A percentile compares a stretch with the other conserved stretches of the same genome.
Evolutionary conservation across 2,329 filamentous ascomycete genomes (phyloP).

Genomic region (Aspergillus ruber): DNA sequence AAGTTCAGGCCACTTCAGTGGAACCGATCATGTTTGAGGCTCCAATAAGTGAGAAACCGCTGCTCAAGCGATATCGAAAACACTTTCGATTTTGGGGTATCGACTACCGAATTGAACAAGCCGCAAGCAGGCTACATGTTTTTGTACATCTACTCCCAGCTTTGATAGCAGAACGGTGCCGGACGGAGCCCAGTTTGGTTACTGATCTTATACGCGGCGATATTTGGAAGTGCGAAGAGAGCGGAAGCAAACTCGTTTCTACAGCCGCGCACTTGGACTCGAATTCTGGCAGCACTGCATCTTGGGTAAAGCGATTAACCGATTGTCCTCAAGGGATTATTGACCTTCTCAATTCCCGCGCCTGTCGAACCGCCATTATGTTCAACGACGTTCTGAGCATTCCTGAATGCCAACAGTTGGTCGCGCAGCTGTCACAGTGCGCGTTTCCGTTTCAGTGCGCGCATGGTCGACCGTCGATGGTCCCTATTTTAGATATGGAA

Average conservation of each 20-base stretch:
- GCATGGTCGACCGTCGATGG: constrained; percentile 45
- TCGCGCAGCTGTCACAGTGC: constrained; percentile 34
- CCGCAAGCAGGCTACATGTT: constrained; percentile 4
- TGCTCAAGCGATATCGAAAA: constrained; percentile 49
- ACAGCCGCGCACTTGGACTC: no score
- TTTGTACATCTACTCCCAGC: constrained; percentile 56
- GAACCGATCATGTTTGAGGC: constrained; percentile 59
- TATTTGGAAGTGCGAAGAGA: constrained; percentile 59
- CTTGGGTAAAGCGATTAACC: constrained; percentile 59
- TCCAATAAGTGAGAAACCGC: constrained; percentile 50
- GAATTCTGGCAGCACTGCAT: neutral
- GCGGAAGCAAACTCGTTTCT: constrained; percentile 9
- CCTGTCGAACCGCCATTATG: constrained; percentile 46
- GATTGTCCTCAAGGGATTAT: constrained; percentile 69
- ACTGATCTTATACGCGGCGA: constrained; percentile 70
- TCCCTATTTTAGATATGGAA: constrained; percentile 36
- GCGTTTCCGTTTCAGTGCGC: constrained; percentile 47
- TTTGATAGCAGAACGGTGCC: constrained; percentile 69
- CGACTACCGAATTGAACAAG: constrained; percentile 46
- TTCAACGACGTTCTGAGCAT: constrained; percentile 41
- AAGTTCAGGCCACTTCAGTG: constrained; percentile 20
- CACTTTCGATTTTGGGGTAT: constrained; percentile 73
- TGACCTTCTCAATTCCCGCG: constrained; percentile 50
- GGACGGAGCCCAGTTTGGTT: constrained; percentile 62
- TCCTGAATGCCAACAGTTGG: constrained; percentile 33